phyloP scores from a whole-genome alignment of 208 protist genomes.

The Vickermania spadyakhi region DNA sequence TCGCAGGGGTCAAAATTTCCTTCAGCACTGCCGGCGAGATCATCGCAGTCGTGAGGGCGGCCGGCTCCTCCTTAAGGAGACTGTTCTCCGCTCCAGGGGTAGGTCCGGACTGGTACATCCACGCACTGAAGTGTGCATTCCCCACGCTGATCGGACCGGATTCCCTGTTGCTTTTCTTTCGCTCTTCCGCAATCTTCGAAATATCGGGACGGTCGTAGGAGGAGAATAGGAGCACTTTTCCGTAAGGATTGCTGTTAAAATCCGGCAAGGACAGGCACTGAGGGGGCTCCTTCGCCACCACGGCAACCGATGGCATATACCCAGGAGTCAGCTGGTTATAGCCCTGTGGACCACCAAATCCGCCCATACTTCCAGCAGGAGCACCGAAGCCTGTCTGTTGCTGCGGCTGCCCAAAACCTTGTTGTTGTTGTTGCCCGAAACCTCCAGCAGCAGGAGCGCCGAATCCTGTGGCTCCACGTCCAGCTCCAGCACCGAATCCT shows the following conservation, averaged over 20 bases:
- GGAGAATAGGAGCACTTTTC: constrained; percentile 65
- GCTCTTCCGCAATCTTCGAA: constrained; percentile 5
- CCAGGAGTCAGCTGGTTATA: constrained; percentile 10
- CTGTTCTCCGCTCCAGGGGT: constrained; percentile 4
- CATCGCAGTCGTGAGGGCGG: constrained; percentile 29
- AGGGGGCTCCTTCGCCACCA: background rate
- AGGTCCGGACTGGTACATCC: constrained; percentile 8
- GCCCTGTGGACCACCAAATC: constrained; percentile 5
- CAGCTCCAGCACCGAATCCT: constrained; percentile 19
- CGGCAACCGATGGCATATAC: no score
- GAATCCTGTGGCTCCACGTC: constrained; percentile 13
- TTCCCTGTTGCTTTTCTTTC: constrained; percentile 11
- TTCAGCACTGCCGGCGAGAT: constrained; percentile 49
- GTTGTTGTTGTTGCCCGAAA: constrained; percentile 31
- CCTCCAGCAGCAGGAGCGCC: constrained; percentile 19
- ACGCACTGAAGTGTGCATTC: constrained; percentile 1
- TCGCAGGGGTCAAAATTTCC: constrained; percentile 36
- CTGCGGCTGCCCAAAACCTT: constrained; percentile 33
- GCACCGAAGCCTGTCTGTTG: constrained; percentile 20
- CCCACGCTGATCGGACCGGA: background rate
- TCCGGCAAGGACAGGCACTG: constrained; percentile 66
- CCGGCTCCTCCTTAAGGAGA: constrained; percentile 26
- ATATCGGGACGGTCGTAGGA: constrained; percentile 39
- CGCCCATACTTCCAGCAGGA: constrained; percentile 14
- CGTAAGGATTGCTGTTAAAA: constrained; percentile 67